Percentiles rank a stretch among this genome's conserved stretches.
These are phyloP conservation scores for Citrus sp. DNA, from an alignment of 345 rosid genomes.

Conservation along the genomic window DNA sequence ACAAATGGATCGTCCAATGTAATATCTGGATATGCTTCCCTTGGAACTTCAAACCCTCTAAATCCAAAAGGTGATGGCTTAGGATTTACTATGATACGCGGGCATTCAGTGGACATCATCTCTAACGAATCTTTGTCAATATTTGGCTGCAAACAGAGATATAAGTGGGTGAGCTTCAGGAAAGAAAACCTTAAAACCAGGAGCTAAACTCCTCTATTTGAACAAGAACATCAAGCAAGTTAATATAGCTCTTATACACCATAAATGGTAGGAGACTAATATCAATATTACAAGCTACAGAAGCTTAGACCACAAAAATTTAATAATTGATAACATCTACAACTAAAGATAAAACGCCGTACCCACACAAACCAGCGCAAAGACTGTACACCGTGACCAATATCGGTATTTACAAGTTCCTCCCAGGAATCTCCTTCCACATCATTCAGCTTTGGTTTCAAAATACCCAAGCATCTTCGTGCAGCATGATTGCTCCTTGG, in stretches of 20 bases:
- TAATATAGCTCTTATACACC: neutral
- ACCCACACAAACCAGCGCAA: slow-evolving; percentile 95
- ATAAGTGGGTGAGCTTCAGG: neutral
- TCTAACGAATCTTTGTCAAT: slow-evolving; percentile 62
- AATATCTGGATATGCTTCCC: slow-evolving; percentile 53
- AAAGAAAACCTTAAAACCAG: neutral
- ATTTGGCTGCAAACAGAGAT: slow-evolving; percentile 50
- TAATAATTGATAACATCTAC: neutral
- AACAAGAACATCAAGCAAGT: neutral
- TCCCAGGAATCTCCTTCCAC: slow-evolving; percentile 88
- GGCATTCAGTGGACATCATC: slow-evolving; percentile 58
- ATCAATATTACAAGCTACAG: neutral
- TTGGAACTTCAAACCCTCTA: slow-evolving; percentile 51
- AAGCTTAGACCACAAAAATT: neutral
- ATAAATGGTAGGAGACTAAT: neutral
- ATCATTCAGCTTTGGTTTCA: slow-evolving; percentile 70
- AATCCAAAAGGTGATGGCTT: slow-evolving; percentile 58
- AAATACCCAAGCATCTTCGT: slow-evolving; percentile 55
- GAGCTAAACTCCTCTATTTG: neutral
- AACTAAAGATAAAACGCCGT: slow-evolving; percentile 16
- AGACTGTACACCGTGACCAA: slow-evolving; percentile 72
- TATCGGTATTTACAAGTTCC: slow-evolving; percentile 70
- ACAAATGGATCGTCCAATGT: slow-evolving; percentile 57
- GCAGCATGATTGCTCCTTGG: slow-evolving; percentile 68
- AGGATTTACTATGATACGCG: slow-evolving; percentile 76